A percentile compares a stretch with the other conserved stretches of the same genome.
phyloP scores from a whole-genome alignment of 116 monocot species.

The Thalassia testudinum region DNA sequence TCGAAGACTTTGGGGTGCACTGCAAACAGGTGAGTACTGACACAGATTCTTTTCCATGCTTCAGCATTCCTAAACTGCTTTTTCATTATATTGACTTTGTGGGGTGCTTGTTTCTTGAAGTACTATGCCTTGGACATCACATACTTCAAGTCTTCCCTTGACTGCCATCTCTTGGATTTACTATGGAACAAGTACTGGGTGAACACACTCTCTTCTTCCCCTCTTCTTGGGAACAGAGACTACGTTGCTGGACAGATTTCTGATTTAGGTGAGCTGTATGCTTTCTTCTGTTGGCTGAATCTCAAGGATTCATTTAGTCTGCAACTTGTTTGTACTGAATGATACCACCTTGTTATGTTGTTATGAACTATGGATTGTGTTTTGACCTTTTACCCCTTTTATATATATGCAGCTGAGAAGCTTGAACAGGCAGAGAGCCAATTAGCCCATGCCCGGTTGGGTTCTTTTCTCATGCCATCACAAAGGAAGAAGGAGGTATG shows the following conservation, averaged over 20 bases:
- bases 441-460: constrained; percentile 64
- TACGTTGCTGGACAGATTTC: constrained; percentile 99
- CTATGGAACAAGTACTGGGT: constrained; percentile 99
- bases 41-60: not conserved
- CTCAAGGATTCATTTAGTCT: too few species aligned
- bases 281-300: too few species aligned
- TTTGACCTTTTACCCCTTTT: too few species aligned
- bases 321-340: too few species aligned
- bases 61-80: not conserved
- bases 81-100: too few species aligned
- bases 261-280: constrained; percentile 61
- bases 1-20: constrained; percentile 98
- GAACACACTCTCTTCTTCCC: constrained; percentile 94
- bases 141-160: constrained; percentile 95
- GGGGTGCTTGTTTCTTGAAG: constrained; percentile 17
- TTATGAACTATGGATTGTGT: not conserved
- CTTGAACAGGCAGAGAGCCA: constrained; percentile 93
- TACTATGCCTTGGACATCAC: constrained; percentile 94
- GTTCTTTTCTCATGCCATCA: constrained; percentile 65
- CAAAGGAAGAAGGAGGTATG: constrained; percentile 88
- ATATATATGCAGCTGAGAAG: constrained; percentile 58
- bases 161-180: constrained; percentile 89
- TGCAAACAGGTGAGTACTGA: constrained; percentile 74
- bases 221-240: constrained; percentile 75
- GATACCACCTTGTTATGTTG: not conserved